Conservation (phyloP, 768 basidiomycete species). For the Tylopilus balloui region DNA sequence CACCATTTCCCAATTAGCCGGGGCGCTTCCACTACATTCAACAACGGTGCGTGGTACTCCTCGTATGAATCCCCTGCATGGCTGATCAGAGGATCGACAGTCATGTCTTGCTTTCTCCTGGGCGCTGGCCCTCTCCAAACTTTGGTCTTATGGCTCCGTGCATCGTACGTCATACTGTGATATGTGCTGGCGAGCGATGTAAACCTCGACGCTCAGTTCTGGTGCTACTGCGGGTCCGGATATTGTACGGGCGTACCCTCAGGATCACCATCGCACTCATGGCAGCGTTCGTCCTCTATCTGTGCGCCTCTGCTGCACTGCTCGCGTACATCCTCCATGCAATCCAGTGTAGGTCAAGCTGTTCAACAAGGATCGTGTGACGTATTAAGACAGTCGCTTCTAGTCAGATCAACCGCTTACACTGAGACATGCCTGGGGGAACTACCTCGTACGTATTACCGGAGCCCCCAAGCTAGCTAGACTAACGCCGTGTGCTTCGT, state of each 20-base stretch:
- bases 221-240: slow-evolving; percentile 1
- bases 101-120: not conserved
- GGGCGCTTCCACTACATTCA: not conserved
- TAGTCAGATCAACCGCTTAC: not conserved
- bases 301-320: not conserved
- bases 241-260: slow-evolving; percentile 1
- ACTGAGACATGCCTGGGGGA: not conserved
- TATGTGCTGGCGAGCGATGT: not conserved
- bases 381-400: not conserved
- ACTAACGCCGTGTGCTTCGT: not conserved
- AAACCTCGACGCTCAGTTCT: not conserved
- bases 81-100: not conserved
- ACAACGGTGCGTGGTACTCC: not conserved
- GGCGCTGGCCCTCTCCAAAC: not conserved
- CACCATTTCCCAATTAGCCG: not conserved
- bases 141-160: not conserved
- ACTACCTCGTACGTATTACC: not conserved
- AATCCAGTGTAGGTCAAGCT: not conserved
- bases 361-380: not conserved
- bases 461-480: not conserved
- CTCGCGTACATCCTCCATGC: not conserved
- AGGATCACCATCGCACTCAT: not conserved
- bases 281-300: not conserved
- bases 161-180: not conserved
- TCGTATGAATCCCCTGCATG: not conserved